These are phyloP conservation scores for Rhododendron kiyosumense DNA, from an alignment of 148 eudicot species.

Conservation along the genomic window DNA sequence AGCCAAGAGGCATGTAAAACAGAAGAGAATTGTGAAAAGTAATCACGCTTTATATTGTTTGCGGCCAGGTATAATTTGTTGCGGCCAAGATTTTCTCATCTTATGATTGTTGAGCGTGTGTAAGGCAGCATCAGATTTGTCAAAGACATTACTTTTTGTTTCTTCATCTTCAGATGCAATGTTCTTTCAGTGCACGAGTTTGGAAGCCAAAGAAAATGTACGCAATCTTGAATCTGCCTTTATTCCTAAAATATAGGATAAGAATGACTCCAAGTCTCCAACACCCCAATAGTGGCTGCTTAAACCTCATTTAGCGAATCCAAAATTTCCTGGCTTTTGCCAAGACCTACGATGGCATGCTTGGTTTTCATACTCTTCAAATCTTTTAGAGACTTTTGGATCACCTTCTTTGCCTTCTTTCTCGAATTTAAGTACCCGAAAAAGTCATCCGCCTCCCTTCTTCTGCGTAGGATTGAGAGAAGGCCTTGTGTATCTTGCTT, in stretches of 20 bases:
- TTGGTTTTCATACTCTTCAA: constrained; percentile 14
- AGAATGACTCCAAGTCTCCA: constrained; percentile 24
- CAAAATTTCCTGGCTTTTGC: not conserved
- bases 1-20: too few species aligned
- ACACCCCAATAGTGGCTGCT: constrained; percentile 9
- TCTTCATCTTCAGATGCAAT: not conserved
- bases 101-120: too few species aligned
- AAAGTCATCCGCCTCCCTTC: constrained; percentile 21
- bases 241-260: constrained; percentile 9
- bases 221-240: not conserved
- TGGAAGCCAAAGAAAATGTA: not conserved
- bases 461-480: constrained; percentile 40
- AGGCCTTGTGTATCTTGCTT: constrained; percentile 31
- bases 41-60: too few species aligned
- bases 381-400: constrained; percentile 30
- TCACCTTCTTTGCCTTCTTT: constrained; percentile 25
- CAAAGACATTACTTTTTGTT: constrained; percentile 14
- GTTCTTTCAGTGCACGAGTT: not conserved
- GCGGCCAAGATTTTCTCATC: too few species aligned
- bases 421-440: constrained; percentile 20
- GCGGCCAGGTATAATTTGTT: too few species aligned
- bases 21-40: too few species aligned
- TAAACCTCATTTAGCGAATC: constrained; percentile 16
- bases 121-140: not conserved
- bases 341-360: not conserved